Evolutionary conservation across 2,329 filamentous ascomycete genomes (phyloP), one percentile per base, ranked within the genome.

Genomic region (Penicillium vulpinum): DNA sequence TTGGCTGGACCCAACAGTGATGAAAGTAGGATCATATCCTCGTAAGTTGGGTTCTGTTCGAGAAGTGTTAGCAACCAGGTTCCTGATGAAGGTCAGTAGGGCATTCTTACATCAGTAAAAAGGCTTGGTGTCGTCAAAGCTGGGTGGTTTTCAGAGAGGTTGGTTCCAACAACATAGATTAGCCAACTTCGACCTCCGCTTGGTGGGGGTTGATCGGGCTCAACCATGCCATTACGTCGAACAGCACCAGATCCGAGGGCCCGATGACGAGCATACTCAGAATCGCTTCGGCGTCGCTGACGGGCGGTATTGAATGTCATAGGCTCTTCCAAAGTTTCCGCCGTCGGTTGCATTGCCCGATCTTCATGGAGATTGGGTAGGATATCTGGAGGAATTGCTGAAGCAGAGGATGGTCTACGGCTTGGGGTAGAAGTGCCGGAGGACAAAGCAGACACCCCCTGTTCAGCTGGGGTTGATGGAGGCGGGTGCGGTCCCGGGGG

Each of bases 161-260:
- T 88, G 40, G 86, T 87, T 43, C 86, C 86, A 50, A 89, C 82
- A 9, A 89, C 86, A 67, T 89, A 89, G 51, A 89, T 88, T 65
- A 89, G 82, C 86, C 86, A 89, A 71, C 85, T 89, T 62, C 86
- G 77, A 53, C 84, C 85, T 53, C 78, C 80, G 56, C 77, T 75
- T 40, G 75, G 73, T 10, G 75, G 69, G 53, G 77, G 70, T 44
- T 80, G 78, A 55, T 85, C 80, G 22, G 85, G 83, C 59, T 84
- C 83, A 59, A 88, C 85, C 18, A 88, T 82, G 21, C 86, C 85
- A 67, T 88, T 87, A 41, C 85, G 80, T 33, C 86, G 78, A 11
- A 85, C 81, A 24, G 85, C 82, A 46, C 85, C 85, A 31, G 85
- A 83, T 4, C 85, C 84, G 57, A 87, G 70, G 57, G 86, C 71